Base-by-base conservation (phyloP, 2,329 filamentous ascomycete species). In the Paraphoma sp. region DNA sequence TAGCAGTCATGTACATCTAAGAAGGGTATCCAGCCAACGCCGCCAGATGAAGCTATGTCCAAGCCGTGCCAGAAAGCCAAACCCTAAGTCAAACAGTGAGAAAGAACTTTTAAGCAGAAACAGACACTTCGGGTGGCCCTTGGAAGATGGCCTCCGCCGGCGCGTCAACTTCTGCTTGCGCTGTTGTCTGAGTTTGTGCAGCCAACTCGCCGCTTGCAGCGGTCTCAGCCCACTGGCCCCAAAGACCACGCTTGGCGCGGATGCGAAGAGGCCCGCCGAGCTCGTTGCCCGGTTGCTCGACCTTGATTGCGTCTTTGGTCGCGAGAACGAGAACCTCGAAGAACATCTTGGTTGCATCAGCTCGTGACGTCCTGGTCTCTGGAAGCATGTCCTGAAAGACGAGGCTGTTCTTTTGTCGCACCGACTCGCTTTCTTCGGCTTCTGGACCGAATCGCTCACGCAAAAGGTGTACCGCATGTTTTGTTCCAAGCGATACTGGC, bases 261-360 rank as follows among this genome's bases (percentile, higher is more conserved):
- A 99, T 90, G 56, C 89, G 85, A 70, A 99, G 92, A 12, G 89
- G 86, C 2, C 88, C 90, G 48, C 93, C 93, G 28, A 98, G 85
- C 38, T 84, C 71, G 12, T 85, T 59, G 18, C 88, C 82, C 47
- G 86, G 85, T 78, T 99, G 95, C 74, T 98, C 94, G 28, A 98
- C 92, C 79, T 97, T 97, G 79, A 99, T 91, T 29, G 95, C 95
- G 74, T 99, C 95, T 80, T 99, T 99, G 42, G 95, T 99, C 5
- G 94, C 95, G 45, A 99, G 84, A 3, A 99, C 95, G 23, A 99
- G 83, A 52, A 95, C 89, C 79, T 99, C 95, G 70, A 99, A 99
- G 81, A 99, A 99, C 93, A 99, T 97, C 84, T 97, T 97, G 43
- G 95, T 99, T 0, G 95, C 95, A 69, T 98, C 95, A 8, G 90